phyloP scores from a whole-genome alignment of 2,329 filamentous ascomycete species.

The Phyllosticta citribraziliensis region DNA sequence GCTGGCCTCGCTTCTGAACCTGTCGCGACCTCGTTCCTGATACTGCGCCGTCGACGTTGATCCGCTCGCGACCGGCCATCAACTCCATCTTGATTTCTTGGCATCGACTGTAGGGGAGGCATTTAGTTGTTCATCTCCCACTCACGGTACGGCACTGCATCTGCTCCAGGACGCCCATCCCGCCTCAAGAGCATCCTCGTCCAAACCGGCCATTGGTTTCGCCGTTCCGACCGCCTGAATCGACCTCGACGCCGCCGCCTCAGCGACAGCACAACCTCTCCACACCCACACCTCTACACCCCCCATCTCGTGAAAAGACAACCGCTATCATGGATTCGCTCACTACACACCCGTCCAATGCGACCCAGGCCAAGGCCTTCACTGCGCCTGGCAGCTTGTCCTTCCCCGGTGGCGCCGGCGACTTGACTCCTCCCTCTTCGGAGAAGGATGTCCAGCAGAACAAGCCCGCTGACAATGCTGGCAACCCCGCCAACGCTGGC shows the following conservation, averaged over 20 bases:
- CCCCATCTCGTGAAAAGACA: not conserved
- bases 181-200: slow-evolving; percentile 2
- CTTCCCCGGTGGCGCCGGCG: slow-evolving; percentile 68
- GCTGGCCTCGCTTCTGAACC: slow-evolving; percentile 33
- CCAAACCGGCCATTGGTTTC: not conserved
- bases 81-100: slow-evolving; percentile 16
- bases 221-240: not conserved
- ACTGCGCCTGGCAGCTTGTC: slow-evolving; percentile 86
- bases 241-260: not conserved
- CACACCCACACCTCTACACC: not conserved
- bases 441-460: slow-evolving; percentile 54
- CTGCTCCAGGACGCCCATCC: slow-evolving; percentile 9
- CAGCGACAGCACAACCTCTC: not conserved
- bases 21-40: slow-evolving; percentile 2
- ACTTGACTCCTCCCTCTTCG: slow-evolving; percentile 67
- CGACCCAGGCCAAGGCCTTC: slow-evolving; percentile 85
- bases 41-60: slow-evolving; percentile 18
- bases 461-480: slow-evolving; percentile 38
- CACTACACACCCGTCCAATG: slow-evolving; percentile 83
- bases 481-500: slow-evolving; percentile 32
- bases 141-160: slow-evolving; percentile 42
- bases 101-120: slow-evolving; percentile 68
- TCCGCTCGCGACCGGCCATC: slow-evolving; percentile 14
- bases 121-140: slow-evolving; percentile 97
- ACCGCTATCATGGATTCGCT: slow-evolving; percentile 69